Evolutionary conservation across 495 filamentous ascomycete species (phyloP).

Genomic region (Barbatosphaeria neglecta): DNA sequence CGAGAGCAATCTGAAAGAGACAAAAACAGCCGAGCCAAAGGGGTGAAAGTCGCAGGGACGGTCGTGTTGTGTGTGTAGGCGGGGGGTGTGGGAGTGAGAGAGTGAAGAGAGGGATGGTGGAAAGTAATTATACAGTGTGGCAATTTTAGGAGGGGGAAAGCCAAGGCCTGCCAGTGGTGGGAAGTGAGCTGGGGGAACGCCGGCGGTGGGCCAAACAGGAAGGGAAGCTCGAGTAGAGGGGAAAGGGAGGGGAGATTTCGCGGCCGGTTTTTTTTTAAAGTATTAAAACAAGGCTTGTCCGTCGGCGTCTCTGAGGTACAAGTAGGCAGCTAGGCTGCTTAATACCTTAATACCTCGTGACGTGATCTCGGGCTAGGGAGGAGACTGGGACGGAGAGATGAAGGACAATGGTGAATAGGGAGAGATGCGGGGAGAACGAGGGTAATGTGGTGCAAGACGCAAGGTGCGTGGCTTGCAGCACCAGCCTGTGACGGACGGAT

Average conservation of each 20-base stretch:
- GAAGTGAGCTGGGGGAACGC: constrained; percentile 15
- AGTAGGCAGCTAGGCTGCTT: too few species aligned
- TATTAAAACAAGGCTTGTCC: not conserved
- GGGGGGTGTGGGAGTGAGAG: too few species aligned
- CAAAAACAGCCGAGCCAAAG: constrained; percentile 5
- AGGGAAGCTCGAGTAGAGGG: constrained; percentile 28
- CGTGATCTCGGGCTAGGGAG: constrained; percentile 1
- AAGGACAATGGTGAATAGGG: too few species aligned
- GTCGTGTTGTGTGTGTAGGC: constrained; percentile 1
- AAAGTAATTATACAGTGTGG: constrained; percentile 17
- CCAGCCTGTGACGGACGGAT: too few species aligned
- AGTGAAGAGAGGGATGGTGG: constrained; percentile 9
- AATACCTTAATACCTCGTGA: too few species aligned
- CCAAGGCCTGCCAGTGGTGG: constrained; percentile 6
- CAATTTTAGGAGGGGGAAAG: constrained; percentile 15
- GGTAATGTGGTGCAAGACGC: constrained; percentile 1
- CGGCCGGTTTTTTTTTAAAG: too few species aligned
- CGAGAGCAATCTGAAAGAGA: constrained; percentile 4
- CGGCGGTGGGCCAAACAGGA: constrained; percentile 17
- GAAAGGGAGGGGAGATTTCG: too few species aligned
- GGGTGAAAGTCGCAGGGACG: not conserved
- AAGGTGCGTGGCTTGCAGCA: constrained; percentile 12
- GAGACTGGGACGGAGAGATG: constrained; percentile 9
- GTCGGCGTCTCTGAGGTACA: not conserved
- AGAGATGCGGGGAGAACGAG: constrained; percentile 11